Evolutionary conservation across 352 stramenopile species (phyloP), one percentile per base, ranked within the genome.

Genomic region (Thalassiosira livingstoniorum): DNA sequence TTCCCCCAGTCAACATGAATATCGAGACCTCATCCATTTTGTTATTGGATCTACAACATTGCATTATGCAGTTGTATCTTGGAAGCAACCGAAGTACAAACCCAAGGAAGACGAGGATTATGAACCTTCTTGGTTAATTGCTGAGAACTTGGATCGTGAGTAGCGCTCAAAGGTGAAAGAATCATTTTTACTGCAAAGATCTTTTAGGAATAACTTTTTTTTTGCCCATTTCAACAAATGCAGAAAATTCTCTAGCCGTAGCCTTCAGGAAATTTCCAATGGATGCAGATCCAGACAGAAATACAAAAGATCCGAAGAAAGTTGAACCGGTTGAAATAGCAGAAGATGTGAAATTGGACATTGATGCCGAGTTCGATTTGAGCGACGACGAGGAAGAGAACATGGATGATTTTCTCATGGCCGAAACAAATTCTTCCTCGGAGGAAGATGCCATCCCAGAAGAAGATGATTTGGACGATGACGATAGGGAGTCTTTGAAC

Each of bases 191-290:
- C n/a, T n/a, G n/a, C n/a, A n/a, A n/a, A n/a, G n/a, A n/a, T n/a
- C n/a, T n/a, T n/a, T n/a, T n/a, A n/a, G n/a, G n/a, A n/a, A n/a
- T n/a, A n/a, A n/a, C n/a, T n/a, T n/a, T n/a, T n/a, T n/a, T n/a
- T n/a, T n/a, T n/a, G n/a, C n/a, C n/a, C n/a, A n/a, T n/a, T n/a
- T n/a, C n/a, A n/a, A n/a, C n/a, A 5, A 58, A 7, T 4, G 21
- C 21, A 58, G 47, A 78, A 55, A 37, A 79, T 57, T 84, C 76
- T 4, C 37, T 84, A 34, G 76, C 63, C 1, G 11, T 42, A 0
- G 76, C 76, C 18, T 84, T 84, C 58, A 27, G 37, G 29, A 78
- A 55, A 53, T 84, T 75, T 70, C 76, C 76, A 39, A 45, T 66
- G 51, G 68, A 75, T 32, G 61, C n/a, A 4, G 69, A 83, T 69